phyloP scores from a whole-genome alignment of 2,329 filamentous ascomycete genomes.

The Podosphaera leucotricha region DNA sequence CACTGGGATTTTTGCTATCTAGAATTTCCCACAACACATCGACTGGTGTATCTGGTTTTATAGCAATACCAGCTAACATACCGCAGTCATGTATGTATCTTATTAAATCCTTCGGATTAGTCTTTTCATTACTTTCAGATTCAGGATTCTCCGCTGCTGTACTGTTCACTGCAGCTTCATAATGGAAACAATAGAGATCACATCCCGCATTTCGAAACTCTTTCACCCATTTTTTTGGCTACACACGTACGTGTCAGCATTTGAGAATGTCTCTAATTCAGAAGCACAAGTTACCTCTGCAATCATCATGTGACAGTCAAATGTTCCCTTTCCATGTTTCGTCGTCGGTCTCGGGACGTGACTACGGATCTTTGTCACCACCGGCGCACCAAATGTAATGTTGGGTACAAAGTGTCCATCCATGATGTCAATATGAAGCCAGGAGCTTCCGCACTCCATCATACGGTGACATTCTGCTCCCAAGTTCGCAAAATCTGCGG shows the following conservation, averaged over 20 bases:
- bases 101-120: slow-evolving; percentile 65
- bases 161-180: slow-evolving; percentile 72
- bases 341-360: slow-evolving; percentile 56
- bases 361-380: slow-evolving; percentile 78
- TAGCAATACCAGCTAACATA: slow-evolving; percentile 78
- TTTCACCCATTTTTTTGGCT: slow-evolving; percentile 97
- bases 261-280: neutral
- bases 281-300: slow-evolving; percentile 42
- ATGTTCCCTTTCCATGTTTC: slow-evolving; percentile 61
- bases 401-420: slow-evolving; percentile 98
- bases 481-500: slow-evolving; percentile 79
- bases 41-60: slow-evolving; percentile 79
- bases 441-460: slow-evolving; percentile 71
- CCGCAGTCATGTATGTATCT: slow-evolving; percentile 73
- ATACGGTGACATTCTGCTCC: slow-evolving; percentile 70
- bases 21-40: slow-evolving; percentile 84
- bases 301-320: slow-evolving; percentile 99
- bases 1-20: slow-evolving; percentile 45
- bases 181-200: slow-evolving; percentile 99
- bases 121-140: slow-evolving; percentile 42
- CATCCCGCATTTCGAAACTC: slow-evolving; percentile 86
- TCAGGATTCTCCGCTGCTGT: slow-evolving; percentile 64
- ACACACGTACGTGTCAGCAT: slow-evolving; percentile 1
- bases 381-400: slow-evolving; percentile 86
- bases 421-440: slow-evolving; percentile 90